These are phyloP conservation scores for Paraphaeosphaeria minitans DNA, from an alignment of 2,329 filamentous ascomycete species.

Conservation along the genomic window DNA sequence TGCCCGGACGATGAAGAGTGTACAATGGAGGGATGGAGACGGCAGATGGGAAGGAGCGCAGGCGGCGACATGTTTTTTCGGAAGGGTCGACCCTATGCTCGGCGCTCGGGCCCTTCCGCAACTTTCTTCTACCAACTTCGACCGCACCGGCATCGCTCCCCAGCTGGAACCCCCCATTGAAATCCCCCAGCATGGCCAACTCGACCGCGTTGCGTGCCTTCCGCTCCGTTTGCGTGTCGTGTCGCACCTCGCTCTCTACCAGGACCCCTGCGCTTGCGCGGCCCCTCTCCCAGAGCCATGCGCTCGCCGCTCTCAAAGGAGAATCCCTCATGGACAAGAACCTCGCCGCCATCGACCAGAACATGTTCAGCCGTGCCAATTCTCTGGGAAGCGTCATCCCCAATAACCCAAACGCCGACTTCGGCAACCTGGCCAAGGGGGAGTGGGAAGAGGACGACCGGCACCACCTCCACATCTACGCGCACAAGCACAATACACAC, in stretches of 20 bases:
- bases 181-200: slow-evolving; percentile 30
- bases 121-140: slow-evolving; percentile 25
- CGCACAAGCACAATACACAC: slow-evolving; percentile 93
- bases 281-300: slow-evolving; percentile 39
- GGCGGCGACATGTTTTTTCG: slow-evolving; percentile 26
- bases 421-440: slow-evolving; percentile 23
- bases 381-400: slow-evolving; percentile 29
- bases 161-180: slow-evolving; percentile 9
- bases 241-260: slow-evolving; percentile 37
- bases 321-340: slow-evolving; percentile 6
- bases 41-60: slow-evolving; percentile 23
- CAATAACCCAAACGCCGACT: slow-evolving; percentile 1
- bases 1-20: slow-evolving; percentile 15
- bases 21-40: slow-evolving; percentile 27
- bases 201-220: slow-evolving; percentile 34
- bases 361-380: slow-evolving; percentile 17
- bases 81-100: slow-evolving; percentile 11
- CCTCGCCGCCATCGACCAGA: slow-evolving; percentile 15
- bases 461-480: slow-evolving; percentile 85
- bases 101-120: slow-evolving; percentile 28
- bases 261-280: slow-evolving; percentile 27
- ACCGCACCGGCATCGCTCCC: slow-evolving; percentile 12
- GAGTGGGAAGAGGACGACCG: slow-evolving; percentile 58
- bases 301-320: slow-evolving; percentile 17
- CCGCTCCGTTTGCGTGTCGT: slow-evolving; percentile 45